Conservation (phyloP, 805 yeast species). For the Isabelozyma pseudorhagii region DNA sequence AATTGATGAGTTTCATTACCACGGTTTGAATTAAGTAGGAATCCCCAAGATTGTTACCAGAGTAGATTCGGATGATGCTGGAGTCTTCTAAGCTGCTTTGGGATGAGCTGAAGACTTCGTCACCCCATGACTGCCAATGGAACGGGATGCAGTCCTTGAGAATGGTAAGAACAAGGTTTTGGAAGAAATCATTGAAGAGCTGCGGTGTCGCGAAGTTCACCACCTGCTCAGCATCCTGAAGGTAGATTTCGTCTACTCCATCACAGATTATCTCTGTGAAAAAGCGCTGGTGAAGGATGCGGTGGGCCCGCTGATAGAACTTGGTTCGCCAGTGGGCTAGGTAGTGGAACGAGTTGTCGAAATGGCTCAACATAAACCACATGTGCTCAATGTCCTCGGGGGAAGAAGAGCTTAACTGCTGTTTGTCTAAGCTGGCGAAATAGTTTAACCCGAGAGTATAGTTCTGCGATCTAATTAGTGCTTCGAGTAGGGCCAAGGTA, state of each 20-base stretch:
- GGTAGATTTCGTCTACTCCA: neutral
- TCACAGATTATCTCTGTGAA: neutral
- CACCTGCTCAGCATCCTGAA: neutral
- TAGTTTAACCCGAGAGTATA: too few species aligned
- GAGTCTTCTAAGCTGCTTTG: slow-evolving; percentile 14
- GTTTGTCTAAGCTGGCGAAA: too few species aligned
- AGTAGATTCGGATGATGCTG: slow-evolving; percentile 17
- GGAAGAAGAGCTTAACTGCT: too few species aligned
- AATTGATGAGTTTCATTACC: too few species aligned
- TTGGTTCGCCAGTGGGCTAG: slow-evolving; percentile 4
- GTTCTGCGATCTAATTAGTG: too few species aligned
- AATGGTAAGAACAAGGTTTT: neutral
- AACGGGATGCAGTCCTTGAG: neutral
- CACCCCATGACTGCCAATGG: neutral
- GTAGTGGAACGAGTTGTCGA: slow-evolving; percentile 12
- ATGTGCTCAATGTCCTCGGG: slow-evolving; percentile 8
- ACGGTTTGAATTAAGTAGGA: slow-evolving; percentile 14
- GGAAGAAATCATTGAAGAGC: neutral
- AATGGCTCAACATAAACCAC: slow-evolving; percentile 15
- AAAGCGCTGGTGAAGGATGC: too few species aligned
- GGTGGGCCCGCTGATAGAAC: too few species aligned
- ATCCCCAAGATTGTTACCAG: slow-evolving; percentile 6
- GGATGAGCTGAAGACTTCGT: neutral
- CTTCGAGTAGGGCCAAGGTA: too few species aligned
- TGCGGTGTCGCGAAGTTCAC: neutral